These are phyloP conservation scores for Coemansia sp. DNA, from an alignment of 192 early-diverging fungal species.

Conservation along the genomic window DNA sequence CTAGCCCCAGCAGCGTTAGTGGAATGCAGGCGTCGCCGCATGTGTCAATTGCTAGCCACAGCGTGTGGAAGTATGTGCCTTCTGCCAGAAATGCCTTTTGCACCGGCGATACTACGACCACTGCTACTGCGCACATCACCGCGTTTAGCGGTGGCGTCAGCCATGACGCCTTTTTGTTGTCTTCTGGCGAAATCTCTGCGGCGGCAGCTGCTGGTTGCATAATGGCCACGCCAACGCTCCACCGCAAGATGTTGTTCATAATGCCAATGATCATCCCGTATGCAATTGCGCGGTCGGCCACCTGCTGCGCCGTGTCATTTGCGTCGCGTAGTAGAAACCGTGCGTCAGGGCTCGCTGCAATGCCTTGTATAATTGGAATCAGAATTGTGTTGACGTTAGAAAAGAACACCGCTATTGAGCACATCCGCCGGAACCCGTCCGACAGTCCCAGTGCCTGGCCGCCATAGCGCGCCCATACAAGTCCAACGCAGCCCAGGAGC, in stretches of 20 bases:
- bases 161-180: conserved; percentile 3
- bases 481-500: conserved; percentile 24
- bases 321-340: conserved; percentile 42
- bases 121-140: conserved; percentile 17
- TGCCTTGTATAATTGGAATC: conserved; percentile 63
- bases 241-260: conserved; percentile 72
- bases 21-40: conserved; percentile 74
- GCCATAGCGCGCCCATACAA: conserved; percentile 26
- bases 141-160: conserved; percentile 30
- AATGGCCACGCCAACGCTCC: conserved; percentile 69
- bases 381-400: conserved; percentile 71
- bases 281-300: conserved; percentile 62
- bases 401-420: conserved; percentile 62
- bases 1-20: conserved; percentile 67
- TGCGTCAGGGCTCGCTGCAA: conserved; percentile 42
- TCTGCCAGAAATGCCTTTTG: conserved; percentile 17
- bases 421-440: conserved; percentile 60
- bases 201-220: conserved; percentile 30
- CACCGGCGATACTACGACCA: conserved; percentile 19
- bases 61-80: conserved; percentile 23
- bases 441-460: conserved; percentile 37
- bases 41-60: conserved; percentile 57
- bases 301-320: conserved; percentile 31
- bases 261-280: conserved; percentile 75
- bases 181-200: neutral